Conservation (phyloP, 2,329 filamentous ascomycete species). For the Lithohypha guttulata region DNA sequence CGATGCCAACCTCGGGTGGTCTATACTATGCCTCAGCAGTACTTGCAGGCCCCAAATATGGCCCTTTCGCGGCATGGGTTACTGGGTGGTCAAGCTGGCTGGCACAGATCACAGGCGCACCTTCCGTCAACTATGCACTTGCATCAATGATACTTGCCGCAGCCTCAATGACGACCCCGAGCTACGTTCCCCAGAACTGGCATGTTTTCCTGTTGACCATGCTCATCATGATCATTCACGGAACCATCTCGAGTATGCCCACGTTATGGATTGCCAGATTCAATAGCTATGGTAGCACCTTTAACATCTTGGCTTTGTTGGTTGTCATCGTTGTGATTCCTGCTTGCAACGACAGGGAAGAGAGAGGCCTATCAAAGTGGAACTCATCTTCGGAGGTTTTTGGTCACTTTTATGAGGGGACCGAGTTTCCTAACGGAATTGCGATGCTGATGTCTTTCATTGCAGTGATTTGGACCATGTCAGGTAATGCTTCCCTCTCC, state of each 20-base stretch:
- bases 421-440: conserved; percentile 56
- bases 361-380: conserved; percentile 48
- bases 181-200: conserved; percentile 53
- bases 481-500: too few relatives aligned
- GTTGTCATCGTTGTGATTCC: conserved; percentile 61
- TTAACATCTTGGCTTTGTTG: conserved; percentile 59
- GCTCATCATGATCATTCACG: conserved; percentile 58
- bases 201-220: conserved; percentile 59
- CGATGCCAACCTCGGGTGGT: conserved; percentile 61
- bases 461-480: conserved; percentile 58
- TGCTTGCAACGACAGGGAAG: conserved; percentile 41
- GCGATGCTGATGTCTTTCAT: conserved; percentile 62
- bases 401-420: conserved; percentile 54
- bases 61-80: conserved; percentile 57
- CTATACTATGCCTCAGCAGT: conserved; percentile 66
- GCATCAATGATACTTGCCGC: conserved; percentile 62
- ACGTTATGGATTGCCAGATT: conserved; percentile 60
- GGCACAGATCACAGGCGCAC: conserved; percentile 54
- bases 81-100: conserved; percentile 64
- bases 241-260: conserved; percentile 56
- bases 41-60: conserved; percentile 54
- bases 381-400: conserved; percentile 50
- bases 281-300: conserved; percentile 58
- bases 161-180: conserved; percentile 55
- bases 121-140: conserved; percentile 56